Percentiles rank a stretch among this genome's conserved stretches.
These are phyloP conservation scores for Thelonectria olida DNA, from an alignment of 2,329 filamentous ascomycete genomes.

Conservation along the genomic window DNA sequence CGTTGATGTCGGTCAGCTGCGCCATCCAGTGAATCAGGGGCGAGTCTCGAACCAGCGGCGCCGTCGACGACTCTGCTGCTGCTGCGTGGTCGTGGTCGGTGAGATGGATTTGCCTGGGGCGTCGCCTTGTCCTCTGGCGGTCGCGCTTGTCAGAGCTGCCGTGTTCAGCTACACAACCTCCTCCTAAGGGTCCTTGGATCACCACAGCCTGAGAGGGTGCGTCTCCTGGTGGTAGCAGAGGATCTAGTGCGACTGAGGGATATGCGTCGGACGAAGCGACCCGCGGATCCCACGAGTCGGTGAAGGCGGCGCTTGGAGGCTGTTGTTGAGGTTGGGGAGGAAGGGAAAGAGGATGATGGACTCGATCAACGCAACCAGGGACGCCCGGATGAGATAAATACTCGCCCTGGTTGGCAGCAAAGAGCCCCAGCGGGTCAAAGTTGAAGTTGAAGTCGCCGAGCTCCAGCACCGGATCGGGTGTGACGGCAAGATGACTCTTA, in stretches of 20 bases:
- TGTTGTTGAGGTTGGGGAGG: background rate
- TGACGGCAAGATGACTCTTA: slow-evolving; percentile 40
- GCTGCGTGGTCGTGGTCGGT: slow-evolving; percentile 29
- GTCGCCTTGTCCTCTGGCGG: slow-evolving; percentile 37
- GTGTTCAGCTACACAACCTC: slow-evolving; percentile 38
- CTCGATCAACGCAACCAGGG: slow-evolving; percentile 20
- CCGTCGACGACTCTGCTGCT: background rate
- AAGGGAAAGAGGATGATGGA: slow-evolving; percentile 16
- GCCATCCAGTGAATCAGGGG: slow-evolving; percentile 49
- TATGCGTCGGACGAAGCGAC: slow-evolving; percentile 25
- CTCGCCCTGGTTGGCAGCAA: slow-evolving; percentile 32
- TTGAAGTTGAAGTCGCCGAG: slow-evolving; percentile 48
- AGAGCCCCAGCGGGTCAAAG: slow-evolving; percentile 46
- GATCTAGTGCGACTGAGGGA: slow-evolving; percentile 30
- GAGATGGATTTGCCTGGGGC: slow-evolving; percentile 46
- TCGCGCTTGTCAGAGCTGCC: slow-evolving; percentile 36
- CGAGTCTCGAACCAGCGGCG: slow-evolving; percentile 31
- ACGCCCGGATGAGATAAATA: slow-evolving; percentile 44
- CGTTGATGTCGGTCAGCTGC: slow-evolving; percentile 50
- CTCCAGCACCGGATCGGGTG: slow-evolving; percentile 42
- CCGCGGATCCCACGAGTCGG: slow-evolving; percentile 37
- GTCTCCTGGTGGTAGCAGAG: slow-evolving; percentile 16
- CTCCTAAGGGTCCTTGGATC: slow-evolving; percentile 25
- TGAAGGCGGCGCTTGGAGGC: slow-evolving; percentile 26
- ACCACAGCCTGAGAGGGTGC: slow-evolving; percentile 22